Conservation (phyloP, 108 stramenopile species). For the Cyclotella atomus region DNA sequence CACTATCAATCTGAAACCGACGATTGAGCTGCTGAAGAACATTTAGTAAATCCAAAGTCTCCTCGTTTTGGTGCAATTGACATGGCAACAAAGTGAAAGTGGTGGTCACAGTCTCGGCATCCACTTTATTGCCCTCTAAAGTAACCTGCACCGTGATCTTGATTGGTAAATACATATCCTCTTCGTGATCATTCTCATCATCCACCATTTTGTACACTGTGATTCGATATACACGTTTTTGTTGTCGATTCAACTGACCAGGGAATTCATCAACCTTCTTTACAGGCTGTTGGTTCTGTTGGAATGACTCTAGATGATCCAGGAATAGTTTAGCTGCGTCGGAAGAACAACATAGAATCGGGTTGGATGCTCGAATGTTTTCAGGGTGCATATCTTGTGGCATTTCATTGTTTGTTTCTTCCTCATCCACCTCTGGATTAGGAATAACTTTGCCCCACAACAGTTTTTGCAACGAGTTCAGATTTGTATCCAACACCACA, state of each 20-base stretch:
- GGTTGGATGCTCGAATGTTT: slow-evolving; percentile 30
- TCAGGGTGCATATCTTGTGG: slow-evolving; percentile 37
- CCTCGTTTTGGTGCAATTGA: slow-evolving; percentile 31
- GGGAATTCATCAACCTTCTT: slow-evolving; percentile 2
- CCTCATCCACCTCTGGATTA: not conserved
- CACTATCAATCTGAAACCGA: slow-evolving; percentile 57
- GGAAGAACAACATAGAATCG: slow-evolving; percentile 45
- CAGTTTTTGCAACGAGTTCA: slow-evolving; percentile 45
- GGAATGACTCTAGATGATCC: slow-evolving; percentile 32
- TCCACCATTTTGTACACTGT: slow-evolving; percentile 29
- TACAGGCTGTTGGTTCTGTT: slow-evolving; percentile 14
- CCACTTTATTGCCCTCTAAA: slow-evolving; percentile 9
- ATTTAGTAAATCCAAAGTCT: slow-evolving; percentile 54
- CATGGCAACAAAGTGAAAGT: slow-evolving; percentile 64
- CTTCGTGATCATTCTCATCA: slow-evolving; percentile 23
- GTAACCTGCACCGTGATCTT: slow-evolving; percentile 34
- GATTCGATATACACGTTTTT: slow-evolving; percentile 27
- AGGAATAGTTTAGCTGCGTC: slow-evolving; percentile 32
- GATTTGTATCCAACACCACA: slow-evolving; percentile 73
- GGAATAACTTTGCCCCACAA: slow-evolving; percentile 11
- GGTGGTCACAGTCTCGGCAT: not conserved
- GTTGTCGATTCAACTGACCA: slow-evolving; percentile 6
- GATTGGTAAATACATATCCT: slow-evolving; percentile 19
- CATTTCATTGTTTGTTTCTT: not conserved
- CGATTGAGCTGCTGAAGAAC: slow-evolving; percentile 47